Evolutionary conservation across 495 filamentous ascomycete species (phyloP).

Genomic region (Corynascus novoguineensis): DNA sequence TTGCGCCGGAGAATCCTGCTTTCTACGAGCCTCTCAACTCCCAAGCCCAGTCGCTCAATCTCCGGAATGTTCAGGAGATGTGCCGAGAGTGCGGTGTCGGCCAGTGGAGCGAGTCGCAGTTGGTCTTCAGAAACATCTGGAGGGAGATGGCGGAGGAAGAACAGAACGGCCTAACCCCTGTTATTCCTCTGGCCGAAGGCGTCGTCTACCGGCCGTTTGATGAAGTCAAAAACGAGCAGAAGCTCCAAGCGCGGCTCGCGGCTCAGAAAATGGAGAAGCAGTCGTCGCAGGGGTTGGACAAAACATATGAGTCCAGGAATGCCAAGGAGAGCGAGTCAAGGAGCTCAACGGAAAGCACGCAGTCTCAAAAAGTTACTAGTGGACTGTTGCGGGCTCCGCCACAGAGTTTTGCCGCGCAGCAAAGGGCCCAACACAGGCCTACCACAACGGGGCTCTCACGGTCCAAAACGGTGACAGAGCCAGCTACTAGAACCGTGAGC

Average conservation of each 20-base stretch:
- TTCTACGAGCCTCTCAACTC: constrained; percentile 35
- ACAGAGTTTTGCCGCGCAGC: constrained; percentile 57
- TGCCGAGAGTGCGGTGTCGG: constrained; percentile 46
- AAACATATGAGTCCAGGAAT: constrained; percentile 23
- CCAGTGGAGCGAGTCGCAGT: constrained; percentile 38
- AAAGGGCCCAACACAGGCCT: constrained; percentile 44
- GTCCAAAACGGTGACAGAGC: constrained; percentile 22
- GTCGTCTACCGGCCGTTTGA: constrained; percentile 61
- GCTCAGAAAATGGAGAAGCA: constrained; percentile 15
- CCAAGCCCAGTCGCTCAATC: constrained; percentile 26
- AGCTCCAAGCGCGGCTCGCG: constrained; percentile 25
- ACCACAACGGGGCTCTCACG: constrained; percentile 18
- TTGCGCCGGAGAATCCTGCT: constrained; percentile 38
- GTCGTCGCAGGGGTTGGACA: constrained; percentile 12
- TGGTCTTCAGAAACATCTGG: constrained; percentile 55
- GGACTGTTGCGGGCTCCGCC: constrained; percentile 42
- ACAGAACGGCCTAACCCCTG: constrained; percentile 59
- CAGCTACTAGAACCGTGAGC: constrained; percentile 13
- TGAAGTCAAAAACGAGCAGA: constrained; percentile 35
- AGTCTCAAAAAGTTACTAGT: constrained; percentile 13
- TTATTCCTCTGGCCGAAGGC: constrained; percentile 61
- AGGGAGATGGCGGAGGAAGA: constrained; percentile 66
- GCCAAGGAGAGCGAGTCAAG: constrained; percentile 27
- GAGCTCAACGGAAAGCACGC: constrained; percentile 21
- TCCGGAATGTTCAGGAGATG: constrained; percentile 38